A percentile compares a stretch with the other conserved stretches of the same genome.
Evolutionary conservation across 805 yeast species (phyloP).

Genomic region (Pichia occidentalis): DNA sequence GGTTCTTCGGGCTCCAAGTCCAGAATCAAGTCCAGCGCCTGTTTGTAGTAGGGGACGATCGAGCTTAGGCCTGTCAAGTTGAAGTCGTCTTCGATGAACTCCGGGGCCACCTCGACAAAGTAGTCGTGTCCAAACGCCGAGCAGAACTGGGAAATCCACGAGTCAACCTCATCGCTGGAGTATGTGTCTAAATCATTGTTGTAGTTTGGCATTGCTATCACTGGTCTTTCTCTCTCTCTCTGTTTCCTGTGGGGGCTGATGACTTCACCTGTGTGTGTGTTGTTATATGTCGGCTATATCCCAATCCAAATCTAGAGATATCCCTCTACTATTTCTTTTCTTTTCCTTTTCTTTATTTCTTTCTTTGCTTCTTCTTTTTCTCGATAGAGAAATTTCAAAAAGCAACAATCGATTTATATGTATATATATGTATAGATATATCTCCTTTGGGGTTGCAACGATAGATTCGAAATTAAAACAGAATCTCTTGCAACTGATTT

Average conservation of each 20-base stretch:
- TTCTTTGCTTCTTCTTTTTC: background rate
- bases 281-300: no score
- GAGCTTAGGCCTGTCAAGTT: conserved; percentile 83
- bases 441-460: no score
- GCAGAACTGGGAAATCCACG: conserved; percentile 82
- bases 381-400: background rate
- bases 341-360: background rate
- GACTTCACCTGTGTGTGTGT: no score
- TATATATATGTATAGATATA: no score
- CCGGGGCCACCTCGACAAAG: conserved; percentile 86
- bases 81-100: conserved; percentile 94
- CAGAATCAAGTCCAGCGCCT: conserved; percentile 83
- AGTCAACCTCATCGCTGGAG: conserved; percentile 48
- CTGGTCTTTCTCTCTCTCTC: background rate
- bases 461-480: no score
- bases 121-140: conserved; percentile 78
- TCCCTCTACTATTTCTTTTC: background rate
- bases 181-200: conserved; percentile 24
- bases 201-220: conserved; percentile 6
- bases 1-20: conserved; percentile 69
- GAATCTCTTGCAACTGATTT: no score
- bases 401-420: no score
- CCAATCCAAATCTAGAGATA: no score
- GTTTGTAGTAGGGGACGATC: conserved; percentile 84
- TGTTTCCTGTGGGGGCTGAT: no score